A percentile compares a stretch with the other conserved stretches of the same genome.
These are phyloP conservation scores for Saturnispora kantuleensis DNA, from an alignment of 805 yeast species.

Conservation along the genomic window DNA sequence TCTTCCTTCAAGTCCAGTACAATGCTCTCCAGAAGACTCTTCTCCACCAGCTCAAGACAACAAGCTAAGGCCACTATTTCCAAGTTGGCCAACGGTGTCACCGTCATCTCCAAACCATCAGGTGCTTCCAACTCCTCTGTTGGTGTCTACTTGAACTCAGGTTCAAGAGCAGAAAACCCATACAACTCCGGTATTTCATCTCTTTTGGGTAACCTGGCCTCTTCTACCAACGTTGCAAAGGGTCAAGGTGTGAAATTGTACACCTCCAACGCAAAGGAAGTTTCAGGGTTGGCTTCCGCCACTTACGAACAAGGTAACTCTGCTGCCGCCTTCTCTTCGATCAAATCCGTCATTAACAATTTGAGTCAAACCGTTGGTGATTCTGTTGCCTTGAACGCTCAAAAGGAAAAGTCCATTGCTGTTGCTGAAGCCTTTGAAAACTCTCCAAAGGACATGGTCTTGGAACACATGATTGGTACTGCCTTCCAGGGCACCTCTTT, in stretches of 20 bases:
- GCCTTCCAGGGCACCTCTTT: slow-evolving; percentile 84
- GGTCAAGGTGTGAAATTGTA: slow-evolving; percentile 48
- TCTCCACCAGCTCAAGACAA: slow-evolving; percentile 37
- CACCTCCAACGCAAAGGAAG: slow-evolving; percentile 50
- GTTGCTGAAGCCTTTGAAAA: slow-evolving; percentile 50
- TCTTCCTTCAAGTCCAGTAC: background rate
- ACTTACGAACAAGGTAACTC: slow-evolving; percentile 52
- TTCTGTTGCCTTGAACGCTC: slow-evolving; percentile 29
- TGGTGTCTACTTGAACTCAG: slow-evolving; percentile 67
- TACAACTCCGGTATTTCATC: slow-evolving; percentile 77
- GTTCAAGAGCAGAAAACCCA: slow-evolving; percentile 70
- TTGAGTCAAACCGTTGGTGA: slow-evolving; percentile 31
- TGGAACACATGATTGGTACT: slow-evolving; percentile 70
- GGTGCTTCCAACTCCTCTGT: slow-evolving; percentile 45
- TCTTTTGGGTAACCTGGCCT: slow-evolving; percentile 44
- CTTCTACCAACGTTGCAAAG: slow-evolving; percentile 26
- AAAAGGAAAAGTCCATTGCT: slow-evolving; percentile 34
- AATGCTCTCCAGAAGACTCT: slow-evolving; percentile 43
- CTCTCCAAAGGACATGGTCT: slow-evolving; percentile 43
- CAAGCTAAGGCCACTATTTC: slow-evolving; percentile 58
- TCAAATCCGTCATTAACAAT: slow-evolving; percentile 35
- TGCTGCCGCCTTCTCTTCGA: slow-evolving; percentile 40
- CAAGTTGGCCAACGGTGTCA: slow-evolving; percentile 62
- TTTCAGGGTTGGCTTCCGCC: slow-evolving; percentile 49
- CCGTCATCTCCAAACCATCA: slow-evolving; percentile 54